These are phyloP conservation scores for Plasmodium malariae DNA, from an alignment of 169 alveolate species.

Conservation along the genomic window DNA sequence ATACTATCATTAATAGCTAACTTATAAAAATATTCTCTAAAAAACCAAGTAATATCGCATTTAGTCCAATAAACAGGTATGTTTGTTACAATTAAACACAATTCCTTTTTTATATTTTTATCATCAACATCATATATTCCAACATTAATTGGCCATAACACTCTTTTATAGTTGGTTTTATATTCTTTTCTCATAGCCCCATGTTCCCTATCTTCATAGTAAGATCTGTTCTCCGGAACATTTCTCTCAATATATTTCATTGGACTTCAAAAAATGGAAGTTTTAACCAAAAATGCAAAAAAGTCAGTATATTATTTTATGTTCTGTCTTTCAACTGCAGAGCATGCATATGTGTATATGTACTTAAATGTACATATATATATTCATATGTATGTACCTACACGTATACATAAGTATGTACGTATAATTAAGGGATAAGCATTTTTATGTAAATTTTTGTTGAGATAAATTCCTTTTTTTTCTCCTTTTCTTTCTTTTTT, in stretches of 20 bases:
- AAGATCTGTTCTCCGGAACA: slow-evolving; percentile 12
- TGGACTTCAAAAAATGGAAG: slow-evolving; percentile 9
- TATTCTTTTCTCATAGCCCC: slow-evolving; percentile 13
- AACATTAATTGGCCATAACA: slow-evolving; percentile 62
- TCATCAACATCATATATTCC: slow-evolving; percentile 59
- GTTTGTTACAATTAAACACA: slow-evolving; percentile 49
- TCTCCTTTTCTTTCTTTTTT: too few species aligned
- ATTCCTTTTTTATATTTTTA: slow-evolving; percentile 42
- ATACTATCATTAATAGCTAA: slow-evolving; percentile 48
- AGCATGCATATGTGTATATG: too few species aligned
- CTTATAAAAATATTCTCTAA: slow-evolving; percentile 67
- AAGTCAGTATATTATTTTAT: neutral
- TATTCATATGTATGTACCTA: neutral
- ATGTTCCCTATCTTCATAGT: slow-evolving; percentile 46
- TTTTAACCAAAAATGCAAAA: neutral
- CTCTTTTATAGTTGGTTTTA: slow-evolving; percentile 27
- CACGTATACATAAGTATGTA: neutral
- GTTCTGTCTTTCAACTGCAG: too few species aligned
- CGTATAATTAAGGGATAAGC: neutral
- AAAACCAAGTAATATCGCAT: slow-evolving; percentile 52
- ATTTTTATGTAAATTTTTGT: neutral
- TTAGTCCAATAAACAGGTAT: slow-evolving; percentile 67
- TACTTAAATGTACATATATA: neutral
- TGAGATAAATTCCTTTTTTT: neutral
- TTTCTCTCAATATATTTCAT: slow-evolving; percentile 39